Conservation (phyloP, 2,329 filamentous ascomycete species). For the Polychaeton citri region DNA sequence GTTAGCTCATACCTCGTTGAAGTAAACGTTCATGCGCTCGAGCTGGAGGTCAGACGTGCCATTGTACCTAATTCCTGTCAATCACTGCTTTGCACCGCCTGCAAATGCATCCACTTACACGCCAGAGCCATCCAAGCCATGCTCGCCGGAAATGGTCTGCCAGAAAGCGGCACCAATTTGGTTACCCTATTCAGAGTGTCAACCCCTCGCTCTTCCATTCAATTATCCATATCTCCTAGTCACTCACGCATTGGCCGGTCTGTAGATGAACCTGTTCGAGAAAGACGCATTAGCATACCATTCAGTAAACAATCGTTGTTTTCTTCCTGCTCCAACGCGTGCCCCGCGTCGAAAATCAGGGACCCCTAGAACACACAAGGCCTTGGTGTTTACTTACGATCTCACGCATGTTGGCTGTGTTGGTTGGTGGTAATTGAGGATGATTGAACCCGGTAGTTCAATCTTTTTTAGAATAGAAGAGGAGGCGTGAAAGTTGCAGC, state of each 20-base stretch:
- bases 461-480: too few relatives aligned
- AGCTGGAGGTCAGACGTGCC: constrained; percentile 97
- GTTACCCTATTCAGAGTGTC: constrained; percentile 60
- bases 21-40: constrained; percentile 99
- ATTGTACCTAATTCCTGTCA: constrained; percentile 59
- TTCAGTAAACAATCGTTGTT: constrained; percentile 19
- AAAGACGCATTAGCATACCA: constrained; percentile 41
- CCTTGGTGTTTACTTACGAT: constrained; percentile 42
- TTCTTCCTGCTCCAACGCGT: constrained; percentile 29
- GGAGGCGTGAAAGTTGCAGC: constrained; percentile 4
- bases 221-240: constrained; percentile 3
- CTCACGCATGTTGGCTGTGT: constrained; percentile 47
- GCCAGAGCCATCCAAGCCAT: constrained; percentile 94
- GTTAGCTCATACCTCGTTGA: constrained; percentile 82
- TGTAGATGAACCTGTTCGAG: constrained; percentile 85
- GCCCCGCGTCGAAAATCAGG: constrained; percentile 28
- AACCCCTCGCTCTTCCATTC: constrained; percentile 11
- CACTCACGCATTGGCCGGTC: constrained; percentile 94
- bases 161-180: constrained; percentile 99
- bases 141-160: constrained; percentile 51
- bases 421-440: too few relatives aligned
- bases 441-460: not conserved
- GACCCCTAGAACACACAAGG: constrained; percentile 5
- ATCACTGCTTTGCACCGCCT: constrained; percentile 6
- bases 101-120: constrained; percentile 49